Percentiles rank a stretch among this genome's conserved stretches.
Evolutionary conservation across 2,329 filamentous ascomycete genomes (phyloP).

Genomic region (Fusarium nanum): DNA sequence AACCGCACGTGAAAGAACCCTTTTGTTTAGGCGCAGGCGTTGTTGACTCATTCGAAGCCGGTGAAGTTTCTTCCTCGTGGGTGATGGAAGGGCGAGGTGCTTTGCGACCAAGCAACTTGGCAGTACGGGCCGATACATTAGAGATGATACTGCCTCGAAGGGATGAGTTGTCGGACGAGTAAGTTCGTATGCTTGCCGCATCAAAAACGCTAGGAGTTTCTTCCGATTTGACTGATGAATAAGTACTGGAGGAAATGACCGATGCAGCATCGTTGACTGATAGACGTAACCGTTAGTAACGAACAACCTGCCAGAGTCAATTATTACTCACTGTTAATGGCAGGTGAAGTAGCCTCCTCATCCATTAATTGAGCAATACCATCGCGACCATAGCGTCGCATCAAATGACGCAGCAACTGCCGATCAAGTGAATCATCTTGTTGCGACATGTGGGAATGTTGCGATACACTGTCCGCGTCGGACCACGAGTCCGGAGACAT

Average conservation of each 20-base stretch:
- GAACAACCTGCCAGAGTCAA: background rate
- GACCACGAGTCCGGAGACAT: slow-evolving; percentile 50
- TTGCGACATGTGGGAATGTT: slow-evolving; percentile 44
- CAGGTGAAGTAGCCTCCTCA: slow-evolving; percentile 47
- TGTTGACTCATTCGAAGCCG: slow-evolving; percentile 41
- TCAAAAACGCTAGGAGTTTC: slow-evolving; percentile 54
- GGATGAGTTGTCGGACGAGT: slow-evolving; percentile 56
- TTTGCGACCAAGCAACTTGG: slow-evolving; percentile 51
- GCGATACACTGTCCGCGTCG: slow-evolving; percentile 48
- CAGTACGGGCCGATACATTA: slow-evolving; percentile 54
- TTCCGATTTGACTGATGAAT: slow-evolving; percentile 52
- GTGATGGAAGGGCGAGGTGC: slow-evolving; percentile 41
- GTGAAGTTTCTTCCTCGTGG: slow-evolving; percentile 42
- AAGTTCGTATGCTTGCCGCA: slow-evolving; percentile 51
- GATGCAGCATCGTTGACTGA: slow-evolving; percentile 51
- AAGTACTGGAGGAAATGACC: slow-evolving; percentile 51
- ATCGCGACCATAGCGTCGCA: slow-evolving; percentile 51
- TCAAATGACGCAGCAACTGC: slow-evolving; percentile 52
- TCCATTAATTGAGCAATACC: slow-evolving; percentile 50
- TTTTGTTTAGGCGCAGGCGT: slow-evolving; percentile 52
- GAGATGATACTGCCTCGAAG: slow-evolving; percentile 56
- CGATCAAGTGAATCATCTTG: slow-evolving; percentile 50
- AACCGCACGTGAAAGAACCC: slow-evolving; percentile 54
- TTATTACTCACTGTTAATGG: slow-evolving; percentile 47
- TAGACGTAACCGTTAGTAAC: slow-evolving; percentile 15